Base-by-base conservation (phyloP, 2,329 filamentous ascomycete species). In the Fusarium paranaense region DNA sequence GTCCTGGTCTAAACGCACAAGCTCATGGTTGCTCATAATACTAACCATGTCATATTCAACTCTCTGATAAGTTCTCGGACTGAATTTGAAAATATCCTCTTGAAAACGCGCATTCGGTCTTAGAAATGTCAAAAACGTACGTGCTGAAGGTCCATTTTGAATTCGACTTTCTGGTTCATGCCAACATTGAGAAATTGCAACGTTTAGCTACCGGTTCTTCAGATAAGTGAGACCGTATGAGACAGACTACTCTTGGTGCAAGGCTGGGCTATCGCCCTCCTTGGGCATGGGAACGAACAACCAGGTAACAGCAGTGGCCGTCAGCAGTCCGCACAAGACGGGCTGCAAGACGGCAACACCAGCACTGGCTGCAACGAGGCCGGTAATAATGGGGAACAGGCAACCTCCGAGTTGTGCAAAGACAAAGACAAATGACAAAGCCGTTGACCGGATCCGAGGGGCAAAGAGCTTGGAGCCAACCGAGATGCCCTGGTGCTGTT, bases 361-460 rank as follows among this genome's bases (percentile, higher is more conserved):
- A 0, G 81, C 79, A 3, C 77, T 70, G 0, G 84, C 78, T 0
- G 87, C 87, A 14, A 90, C 82, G 2, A 90, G 76, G 2, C 89
- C 89, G 0, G 88, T 90, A 2, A 90, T 72, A 3, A 88, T 85
- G 0, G 89, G 89, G 66, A 90, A 90, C 0, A 90, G 73, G 0
- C 87, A 86, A 0, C 87, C 88, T 2, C 88, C 89, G 6, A 88
- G 83, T 74, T 90, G 89, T 0, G 87, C 88, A 22, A 90, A 82
- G 0, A 90, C 87, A 67, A 91, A 91, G 2, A 90, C 83, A n/a
- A 90, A 85, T 0, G 82, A 77, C 1, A 85, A 68, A 0, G 84
- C 84, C 0, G 83, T 85, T 0, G 83, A 75, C 9, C 79, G 78
- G 13, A 83, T 75, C 0, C 81, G 74, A 1, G 75, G 74, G 0